A percentile compares a stretch with the other conserved stretches of the same genome.
Conservation (phyloP, 2,329 filamentous ascomycete genomes). For the Paracoccidioides lutzii region DNA sequence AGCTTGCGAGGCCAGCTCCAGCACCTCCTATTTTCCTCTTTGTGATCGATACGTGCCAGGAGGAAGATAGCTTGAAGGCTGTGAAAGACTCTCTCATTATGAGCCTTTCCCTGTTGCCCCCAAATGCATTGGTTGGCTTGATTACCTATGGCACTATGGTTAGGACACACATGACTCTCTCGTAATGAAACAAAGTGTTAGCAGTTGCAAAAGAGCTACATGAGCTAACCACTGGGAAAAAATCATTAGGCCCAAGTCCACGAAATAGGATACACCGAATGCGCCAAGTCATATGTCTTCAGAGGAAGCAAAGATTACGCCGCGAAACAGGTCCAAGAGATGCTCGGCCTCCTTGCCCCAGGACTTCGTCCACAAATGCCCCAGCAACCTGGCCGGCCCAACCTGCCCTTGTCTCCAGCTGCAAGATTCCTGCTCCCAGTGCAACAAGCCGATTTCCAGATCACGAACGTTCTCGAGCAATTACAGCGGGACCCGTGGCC, state of each 20-base stretch:
- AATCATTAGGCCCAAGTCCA: slow-evolving; percentile 68
- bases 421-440: slow-evolving; percentile 88
- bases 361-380: slow-evolving; percentile 60
- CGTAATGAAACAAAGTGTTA: not conserved
- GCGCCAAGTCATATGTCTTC: slow-evolving; percentile 97
- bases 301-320: slow-evolving; percentile 93
- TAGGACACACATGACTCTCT: slow-evolving; percentile 13
- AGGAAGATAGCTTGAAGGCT: slow-evolving; percentile 54
- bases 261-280: slow-evolving; percentile 95
- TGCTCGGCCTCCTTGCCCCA: slow-evolving; percentile 72
- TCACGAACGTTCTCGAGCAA: slow-evolving; percentile 90
- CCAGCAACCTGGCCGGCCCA: slow-evolving; percentile 60
- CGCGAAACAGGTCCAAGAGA: slow-evolving; percentile 98
- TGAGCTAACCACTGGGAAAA: slow-evolving; percentile 7
- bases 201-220: no score
- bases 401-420: slow-evolving; percentile 64
- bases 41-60: slow-evolving; percentile 57
- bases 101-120: slow-evolving; percentile 50
- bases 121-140: slow-evolving; percentile 51
- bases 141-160: slow-evolving; percentile 80
- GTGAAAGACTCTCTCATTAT: slow-evolving; percentile 55
- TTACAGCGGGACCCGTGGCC: slow-evolving; percentile 97
- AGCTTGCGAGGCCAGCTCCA: slow-evolving; percentile 48
- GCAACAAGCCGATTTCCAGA: slow-evolving; percentile 90
- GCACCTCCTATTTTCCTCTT: slow-evolving; percentile 56